These are phyloP conservation scores for Podaxis sp. DNA, from an alignment of 768 basidiomycete genomes.

Conservation along the genomic window DNA sequence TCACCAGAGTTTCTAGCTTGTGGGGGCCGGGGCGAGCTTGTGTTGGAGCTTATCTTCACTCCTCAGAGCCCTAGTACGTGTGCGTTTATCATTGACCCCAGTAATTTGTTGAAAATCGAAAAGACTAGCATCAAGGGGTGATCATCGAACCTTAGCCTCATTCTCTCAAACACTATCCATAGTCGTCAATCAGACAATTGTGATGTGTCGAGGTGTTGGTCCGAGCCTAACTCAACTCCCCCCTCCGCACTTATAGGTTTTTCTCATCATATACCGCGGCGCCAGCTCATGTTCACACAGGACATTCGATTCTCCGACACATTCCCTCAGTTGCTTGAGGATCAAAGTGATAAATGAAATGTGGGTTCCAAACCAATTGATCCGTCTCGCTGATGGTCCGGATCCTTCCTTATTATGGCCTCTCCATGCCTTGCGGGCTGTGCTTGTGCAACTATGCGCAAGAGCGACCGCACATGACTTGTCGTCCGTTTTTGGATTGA, in stretches of 20 bases:
- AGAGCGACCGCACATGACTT: not conserved
- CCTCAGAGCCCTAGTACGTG: not conserved
- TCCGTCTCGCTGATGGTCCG: not conserved
- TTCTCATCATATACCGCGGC: not conserved
- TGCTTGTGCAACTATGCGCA: not conserved
- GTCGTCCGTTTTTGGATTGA: not conserved
- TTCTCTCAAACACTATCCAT: not conserved
- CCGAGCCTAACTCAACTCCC: not conserved
- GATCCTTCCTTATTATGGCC: not conserved
- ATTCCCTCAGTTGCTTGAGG: not conserved
- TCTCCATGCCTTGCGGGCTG: not conserved
- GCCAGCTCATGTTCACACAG: not conserved
- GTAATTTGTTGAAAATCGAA: too few relatives aligned
- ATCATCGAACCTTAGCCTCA: too few relatives aligned
- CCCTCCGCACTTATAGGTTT: not conserved
- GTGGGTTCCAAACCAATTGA: not conserved
- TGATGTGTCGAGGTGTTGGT: not conserved
- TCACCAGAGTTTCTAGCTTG: not conserved
- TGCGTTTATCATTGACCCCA: not conserved
- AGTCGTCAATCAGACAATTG: not conserved
- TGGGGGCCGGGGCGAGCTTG: not conserved
- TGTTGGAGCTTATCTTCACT: not conserved
- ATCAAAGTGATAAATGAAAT: not conserved
- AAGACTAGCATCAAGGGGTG: too few relatives aligned
- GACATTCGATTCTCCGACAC: not conserved